A percentile compares a stretch with the other conserved stretches of the same genome.
phyloP scores from a whole-genome alignment of 1,139 yeast species.

The Geotrichum australiense region DNA sequence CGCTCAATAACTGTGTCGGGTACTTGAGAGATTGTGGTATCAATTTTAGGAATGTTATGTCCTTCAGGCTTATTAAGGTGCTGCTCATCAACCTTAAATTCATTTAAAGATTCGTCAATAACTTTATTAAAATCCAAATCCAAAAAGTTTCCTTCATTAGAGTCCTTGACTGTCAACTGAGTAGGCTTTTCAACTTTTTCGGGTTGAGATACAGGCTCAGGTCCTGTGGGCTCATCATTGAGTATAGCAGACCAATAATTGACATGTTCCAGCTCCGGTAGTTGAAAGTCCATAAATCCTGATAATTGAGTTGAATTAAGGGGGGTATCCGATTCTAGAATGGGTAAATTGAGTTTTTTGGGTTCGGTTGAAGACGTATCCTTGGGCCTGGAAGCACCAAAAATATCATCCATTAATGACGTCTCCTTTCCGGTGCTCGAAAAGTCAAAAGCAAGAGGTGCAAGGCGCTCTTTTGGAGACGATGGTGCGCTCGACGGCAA shows the following conservation, averaged over 20 bases:
- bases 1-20: too few relatives aligned
- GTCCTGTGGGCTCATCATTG: not conserved
- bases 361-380: not conserved
- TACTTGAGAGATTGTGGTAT: too few relatives aligned
- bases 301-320: not conserved
- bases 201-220: too few relatives aligned
- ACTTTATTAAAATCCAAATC: too few relatives aligned
- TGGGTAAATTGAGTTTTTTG: not conserved
- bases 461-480: not conserved
- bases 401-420: constrained; percentile 1
- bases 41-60: too few relatives aligned
- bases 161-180: too few relatives aligned
- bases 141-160: too few relatives aligned
- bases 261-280: constrained; percentile 6
- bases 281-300: not conserved
- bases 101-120: too few relatives aligned
- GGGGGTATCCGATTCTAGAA: not conserved
- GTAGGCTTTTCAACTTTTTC: too few relatives aligned
- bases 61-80: too few relatives aligned
- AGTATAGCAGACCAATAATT: constrained; percentile 4
- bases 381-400: not conserved
- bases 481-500: not conserved
- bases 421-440: not conserved
- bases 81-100: too few relatives aligned
- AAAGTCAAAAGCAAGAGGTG: constrained; percentile 4